Base-by-base conservation (phyloP, 768 basidiomycete genomes). In the Hygrophorus pudorinus region DNA sequence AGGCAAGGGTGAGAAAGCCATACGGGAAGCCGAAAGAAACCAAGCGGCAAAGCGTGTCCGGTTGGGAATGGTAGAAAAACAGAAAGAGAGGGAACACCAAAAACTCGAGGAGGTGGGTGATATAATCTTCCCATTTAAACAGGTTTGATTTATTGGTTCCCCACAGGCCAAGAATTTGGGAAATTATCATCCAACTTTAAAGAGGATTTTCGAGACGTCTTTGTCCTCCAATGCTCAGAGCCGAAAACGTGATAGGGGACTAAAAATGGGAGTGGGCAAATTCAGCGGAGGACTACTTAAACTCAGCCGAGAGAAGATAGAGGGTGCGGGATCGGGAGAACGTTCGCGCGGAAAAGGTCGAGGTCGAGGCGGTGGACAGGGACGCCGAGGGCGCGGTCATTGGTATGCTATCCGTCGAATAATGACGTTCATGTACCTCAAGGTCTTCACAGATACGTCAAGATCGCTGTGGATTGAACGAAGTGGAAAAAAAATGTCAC, bases 181-280 rank as follows among this genome's bases (percentile, higher is more conserved):
- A 13, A 90, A 88, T 58, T 91, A 89, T 57, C 86, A 91, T 52
- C 86, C 84, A 31, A 67, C 71, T 3, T 64, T 90, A 44, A 91
- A 88, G 59, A 77, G 72, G 47, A 50, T 81, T 5, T 86, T 79
- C 53, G 74, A 74, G 43, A 54, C 57, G 5, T 58, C 64, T 14
- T 48, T 53, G 14, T 55, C 59, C 14, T 54, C 61, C 14, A 48
- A 45, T 6, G 41, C 52, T 38, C 46, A 55, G n/a, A 62, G 55
- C 35, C 67, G 63, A 50, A 80, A 72, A 48, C 66, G 85, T 48
- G 67, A 73, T 35, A 70, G 76, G 52, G 89, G 88, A 9, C 59
- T 91, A 33, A 67, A 68, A 48, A 80, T 88, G 80, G 87, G 88
- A 5, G 72, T 91, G 16, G 88, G 88, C 5, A 81, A 70, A 47